A percentile compares a stretch with the other conserved stretches of the same genome.
phyloP scores from a whole-genome alignment of 2,329 filamentous ascomycete genomes.

The Fusarium miscanthi region DNA sequence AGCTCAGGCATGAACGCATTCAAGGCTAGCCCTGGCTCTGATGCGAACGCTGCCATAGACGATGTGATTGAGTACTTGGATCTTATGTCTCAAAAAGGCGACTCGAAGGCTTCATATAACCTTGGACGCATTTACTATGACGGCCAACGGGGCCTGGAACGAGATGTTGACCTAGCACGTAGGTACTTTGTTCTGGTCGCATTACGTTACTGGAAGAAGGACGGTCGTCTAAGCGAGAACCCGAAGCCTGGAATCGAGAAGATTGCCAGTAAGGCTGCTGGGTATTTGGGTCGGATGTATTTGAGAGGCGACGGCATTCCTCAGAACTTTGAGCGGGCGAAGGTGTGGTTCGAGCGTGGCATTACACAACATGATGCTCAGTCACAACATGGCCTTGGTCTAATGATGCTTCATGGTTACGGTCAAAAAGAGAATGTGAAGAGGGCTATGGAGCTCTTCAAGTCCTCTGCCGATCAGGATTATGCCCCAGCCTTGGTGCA shows the following conservation, averaged over 20 bases:
- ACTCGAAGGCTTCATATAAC: slow-evolving; percentile 87
- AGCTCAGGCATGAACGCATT: slow-evolving; percentile 88
- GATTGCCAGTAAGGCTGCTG: slow-evolving; percentile 83
- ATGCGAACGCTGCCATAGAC: slow-evolving; percentile 86
- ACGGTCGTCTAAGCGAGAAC: slow-evolving; percentile 79
- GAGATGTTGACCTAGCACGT: slow-evolving; percentile 78
- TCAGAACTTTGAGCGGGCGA: slow-evolving; percentile 81
- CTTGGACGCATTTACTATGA: slow-evolving; percentile 90
- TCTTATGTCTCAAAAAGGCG: slow-evolving; percentile 88
- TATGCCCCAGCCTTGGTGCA: slow-evolving; percentile 83
- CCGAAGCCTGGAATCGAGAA: slow-evolving; percentile 79
- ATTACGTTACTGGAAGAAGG: slow-evolving; percentile 82
- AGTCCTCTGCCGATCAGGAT: slow-evolving; percentile 83
- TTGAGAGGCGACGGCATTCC: slow-evolving; percentile 85
- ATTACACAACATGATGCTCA: slow-evolving; percentile 80
- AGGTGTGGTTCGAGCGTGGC: slow-evolving; percentile 86
- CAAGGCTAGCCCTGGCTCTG: slow-evolving; percentile 77
- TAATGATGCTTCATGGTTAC: slow-evolving; percentile 85
- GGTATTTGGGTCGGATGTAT: slow-evolving; percentile 89
- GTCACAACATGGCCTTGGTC: slow-evolving; percentile 84
- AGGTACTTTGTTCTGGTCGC: slow-evolving; percentile 85
- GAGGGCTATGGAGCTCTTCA: slow-evolving; percentile 80
- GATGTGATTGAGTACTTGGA: slow-evolving; percentile 96
- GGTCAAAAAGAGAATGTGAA: slow-evolving; percentile 76
- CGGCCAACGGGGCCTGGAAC: slow-evolving; percentile 78